A percentile compares a stretch with the other conserved stretches of the same genome.
Conservation (phyloP, 768 basidiomycete species). For the Boletus edulis region DNA sequence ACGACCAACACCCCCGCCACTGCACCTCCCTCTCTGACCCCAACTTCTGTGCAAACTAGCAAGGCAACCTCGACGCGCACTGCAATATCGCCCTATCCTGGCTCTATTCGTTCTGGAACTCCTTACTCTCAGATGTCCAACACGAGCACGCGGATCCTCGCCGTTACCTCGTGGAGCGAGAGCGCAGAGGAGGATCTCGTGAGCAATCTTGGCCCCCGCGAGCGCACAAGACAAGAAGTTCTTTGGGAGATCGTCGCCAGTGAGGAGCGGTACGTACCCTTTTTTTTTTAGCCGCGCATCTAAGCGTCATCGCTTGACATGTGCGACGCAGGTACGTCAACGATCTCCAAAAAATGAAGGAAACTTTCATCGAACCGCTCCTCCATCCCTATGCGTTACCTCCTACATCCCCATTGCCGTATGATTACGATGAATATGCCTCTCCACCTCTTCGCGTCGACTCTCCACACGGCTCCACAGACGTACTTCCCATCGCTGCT, state of each 20-base stretch:
- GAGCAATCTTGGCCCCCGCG: constrained; percentile 87
- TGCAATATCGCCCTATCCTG: constrained; percentile 59
- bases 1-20: constrained; percentile 49
- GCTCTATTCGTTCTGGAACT: constrained; percentile 75
- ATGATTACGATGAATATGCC: constrained; percentile 66
- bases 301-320: constrained; percentile 12
- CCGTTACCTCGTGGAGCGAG: constrained; percentile 88
- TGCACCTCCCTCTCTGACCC: constrained; percentile 55
- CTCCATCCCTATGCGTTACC: constrained; percentile 71
- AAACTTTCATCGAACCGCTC: constrained; percentile 87
- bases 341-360: constrained; percentile 88
- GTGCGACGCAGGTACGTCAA: constrained; percentile 74
- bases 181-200: constrained; percentile 93
- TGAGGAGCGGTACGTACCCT: constrained; percentile 74
- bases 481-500: constrained; percentile 83
- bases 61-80: constrained; percentile 62
- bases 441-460: constrained; percentile 43
- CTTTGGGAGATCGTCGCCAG: constrained; percentile 95
- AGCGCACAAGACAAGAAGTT: constrained; percentile 94
- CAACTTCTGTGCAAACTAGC: constrained; percentile 52
- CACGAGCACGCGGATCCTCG: constrained; percentile 69
- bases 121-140: constrained; percentile 80
- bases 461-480: constrained; percentile 67
- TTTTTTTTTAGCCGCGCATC: constrained; percentile 7
- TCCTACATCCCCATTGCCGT: constrained; percentile 47